Evolutionary conservation across 73 alveolate species (phyloP).

Genomic region (Tetrahymena elliotti): DNA sequence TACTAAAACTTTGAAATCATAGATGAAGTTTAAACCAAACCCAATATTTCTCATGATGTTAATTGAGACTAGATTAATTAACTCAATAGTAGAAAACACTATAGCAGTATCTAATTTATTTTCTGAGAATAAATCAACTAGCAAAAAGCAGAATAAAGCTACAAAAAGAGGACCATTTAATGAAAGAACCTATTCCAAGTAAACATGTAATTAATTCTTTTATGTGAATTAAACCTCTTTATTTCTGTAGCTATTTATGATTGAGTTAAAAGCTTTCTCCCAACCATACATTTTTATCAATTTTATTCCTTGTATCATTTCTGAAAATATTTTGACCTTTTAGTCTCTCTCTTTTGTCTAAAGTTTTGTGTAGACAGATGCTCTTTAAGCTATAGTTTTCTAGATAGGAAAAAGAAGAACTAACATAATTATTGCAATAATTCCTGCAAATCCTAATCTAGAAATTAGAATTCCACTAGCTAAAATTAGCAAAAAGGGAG

Average conservation of each 20-base stretch:
- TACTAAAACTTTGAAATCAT: background rate
- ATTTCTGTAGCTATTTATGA: slow-evolving; percentile 1
- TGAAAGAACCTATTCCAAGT: slow-evolving; percentile 5
- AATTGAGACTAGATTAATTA: background rate
- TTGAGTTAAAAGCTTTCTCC: slow-evolving; percentile 31
- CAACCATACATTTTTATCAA: slow-evolving; percentile 44
- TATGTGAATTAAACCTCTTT: background rate
- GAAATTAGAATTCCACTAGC: background rate
- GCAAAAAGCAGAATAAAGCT: slow-evolving; percentile 10
- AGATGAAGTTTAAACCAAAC: background rate
- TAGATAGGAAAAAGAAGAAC: slow-evolving; percentile 9
- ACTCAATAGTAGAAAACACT: background rate
- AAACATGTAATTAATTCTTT: background rate
- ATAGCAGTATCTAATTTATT: slow-evolving; percentile 7
- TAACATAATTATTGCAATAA: slow-evolving; percentile 14
- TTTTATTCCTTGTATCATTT: slow-evolving; percentile 42
- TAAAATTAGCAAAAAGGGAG: slow-evolving; percentile 5
- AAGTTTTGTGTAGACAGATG: background rate
- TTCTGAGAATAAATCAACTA: slow-evolving; percentile 4
- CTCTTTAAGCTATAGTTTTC: slow-evolving; percentile 3
- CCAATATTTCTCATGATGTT: background rate
- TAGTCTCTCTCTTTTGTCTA: slow-evolving; percentile 9
- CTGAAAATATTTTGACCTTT: slow-evolving; percentile 4
- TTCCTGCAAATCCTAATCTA: slow-evolving; percentile 23
- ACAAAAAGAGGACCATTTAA: slow-evolving; percentile 26